Conservation (phyloP, 257 asterid species). For the Ehretia macrophylla region DNA sequence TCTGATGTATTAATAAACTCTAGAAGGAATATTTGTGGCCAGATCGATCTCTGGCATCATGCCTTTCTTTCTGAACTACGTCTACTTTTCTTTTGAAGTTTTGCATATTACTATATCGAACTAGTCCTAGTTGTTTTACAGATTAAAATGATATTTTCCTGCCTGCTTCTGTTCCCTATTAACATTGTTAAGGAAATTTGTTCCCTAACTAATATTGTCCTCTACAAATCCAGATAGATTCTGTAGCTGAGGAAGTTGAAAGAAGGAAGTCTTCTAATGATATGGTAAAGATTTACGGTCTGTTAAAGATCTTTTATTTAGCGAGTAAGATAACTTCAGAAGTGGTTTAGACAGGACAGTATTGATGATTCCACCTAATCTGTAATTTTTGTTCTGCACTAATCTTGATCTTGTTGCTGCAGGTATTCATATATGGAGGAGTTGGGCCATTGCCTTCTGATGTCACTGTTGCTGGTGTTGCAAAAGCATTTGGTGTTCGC, state of each 20-base stretch:
- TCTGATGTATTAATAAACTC: too few relatives aligned
- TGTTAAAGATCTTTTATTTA: neutral
- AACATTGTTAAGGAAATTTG: neutral
- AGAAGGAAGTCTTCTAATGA: conserved; percentile 60
- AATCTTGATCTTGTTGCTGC: conserved; percentile 13
- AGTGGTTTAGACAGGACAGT: too few relatives aligned
- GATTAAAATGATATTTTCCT: neutral
- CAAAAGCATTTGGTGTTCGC: conserved; percentile 96
- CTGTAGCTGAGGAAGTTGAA: conserved; percentile 92
- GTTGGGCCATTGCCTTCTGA: conserved; percentile 91
- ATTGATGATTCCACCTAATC: too few relatives aligned
- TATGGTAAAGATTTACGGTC: conserved; percentile 39
- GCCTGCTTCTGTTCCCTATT: neutral
- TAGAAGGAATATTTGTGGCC: too few relatives aligned
- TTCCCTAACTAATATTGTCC: conserved; percentile 4
- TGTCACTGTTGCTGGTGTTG: conserved; percentile 84
- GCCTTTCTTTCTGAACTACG: too few relatives aligned
- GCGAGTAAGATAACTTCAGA: too few relatives aligned
- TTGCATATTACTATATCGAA: too few relatives aligned
- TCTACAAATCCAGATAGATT: conserved; percentile 62
- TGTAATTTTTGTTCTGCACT: neutral
- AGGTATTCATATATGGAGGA: conserved; percentile 90
- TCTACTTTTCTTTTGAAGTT: too few relatives aligned
- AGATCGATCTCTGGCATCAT: too few relatives aligned
- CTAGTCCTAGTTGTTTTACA: too few relatives aligned